Percentiles rank a stretch among this genome's conserved stretches.
Conservation (phyloP, 148 eudicot species). For the Amaranthus palmeri region DNA sequence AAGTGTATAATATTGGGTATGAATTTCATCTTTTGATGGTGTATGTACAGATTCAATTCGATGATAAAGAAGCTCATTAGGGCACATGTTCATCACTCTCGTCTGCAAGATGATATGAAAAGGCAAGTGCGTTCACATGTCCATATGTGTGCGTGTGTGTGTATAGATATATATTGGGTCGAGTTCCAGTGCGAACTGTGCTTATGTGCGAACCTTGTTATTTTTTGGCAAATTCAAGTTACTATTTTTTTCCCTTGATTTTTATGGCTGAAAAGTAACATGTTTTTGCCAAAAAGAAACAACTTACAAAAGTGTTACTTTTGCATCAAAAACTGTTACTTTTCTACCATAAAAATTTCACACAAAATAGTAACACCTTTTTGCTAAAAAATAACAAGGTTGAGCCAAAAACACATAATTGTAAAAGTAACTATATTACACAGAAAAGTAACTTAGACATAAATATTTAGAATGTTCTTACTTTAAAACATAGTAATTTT, state of each 20-base stretch:
- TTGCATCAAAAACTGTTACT: neutral
- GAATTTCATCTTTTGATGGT: constrained; percentile 7
- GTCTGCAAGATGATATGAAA: constrained; percentile 72
- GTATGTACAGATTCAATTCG: constrained; percentile 44
- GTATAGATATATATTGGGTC: neutral
- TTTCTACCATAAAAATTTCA: no score
- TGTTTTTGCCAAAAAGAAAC: no score
- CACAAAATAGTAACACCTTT: no score
- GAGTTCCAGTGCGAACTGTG: no score
- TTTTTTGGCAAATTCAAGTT: neutral
- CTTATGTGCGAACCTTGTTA: no score
- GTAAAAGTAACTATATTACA: no score
- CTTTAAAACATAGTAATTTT: no score
- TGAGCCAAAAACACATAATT: no score
- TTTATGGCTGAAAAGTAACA: neutral
- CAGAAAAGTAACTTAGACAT: no score
- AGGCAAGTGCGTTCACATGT: constrained; percentile 37
- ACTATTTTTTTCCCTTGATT: neutral
- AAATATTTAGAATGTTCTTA: no score
- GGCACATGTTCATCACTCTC: constrained; percentile 51
- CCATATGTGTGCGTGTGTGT: neutral
- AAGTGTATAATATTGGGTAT: neutral
- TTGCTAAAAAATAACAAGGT: no score
- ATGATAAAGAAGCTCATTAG: constrained; percentile 59
- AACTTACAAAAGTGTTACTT: neutral